Conservation (phyloP, 1,284 basidiomycete species). For the Athelia sp. region DNA sequence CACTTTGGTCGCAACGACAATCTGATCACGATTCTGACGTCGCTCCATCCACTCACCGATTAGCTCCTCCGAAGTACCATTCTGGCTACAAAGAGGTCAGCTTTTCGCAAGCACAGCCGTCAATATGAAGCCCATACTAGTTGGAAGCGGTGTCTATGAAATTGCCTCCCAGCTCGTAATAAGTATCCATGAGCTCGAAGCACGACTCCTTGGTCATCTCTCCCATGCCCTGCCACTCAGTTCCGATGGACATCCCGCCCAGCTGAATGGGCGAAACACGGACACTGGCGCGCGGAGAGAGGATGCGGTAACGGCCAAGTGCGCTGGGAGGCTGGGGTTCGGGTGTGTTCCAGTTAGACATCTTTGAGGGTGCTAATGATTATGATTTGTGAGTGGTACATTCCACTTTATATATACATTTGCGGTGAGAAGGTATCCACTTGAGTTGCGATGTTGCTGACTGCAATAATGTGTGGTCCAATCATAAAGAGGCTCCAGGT, state of each 20-base stretch:
- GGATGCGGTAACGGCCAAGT: slow-evolving; percentile 31
- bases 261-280: slow-evolving; percentile 37
- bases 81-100: slow-evolving; percentile 16
- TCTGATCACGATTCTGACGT: slow-evolving; percentile 29
- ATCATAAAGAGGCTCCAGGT: too few species aligned
- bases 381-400: too few species aligned
- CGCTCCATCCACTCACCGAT: slow-evolving; percentile 34
- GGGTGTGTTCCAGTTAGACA: too few species aligned
- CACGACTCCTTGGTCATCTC: slow-evolving; percentile 22
- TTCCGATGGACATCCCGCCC: slow-evolving; percentile 41
- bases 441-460: too few species aligned
- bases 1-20: slow-evolving; percentile 28
- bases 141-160: slow-evolving; percentile 29
- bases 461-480: too few species aligned
- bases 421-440: too few species aligned
- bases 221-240: slow-evolving; percentile 30
- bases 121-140: slow-evolving; percentile 23
- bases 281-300: slow-evolving; percentile 30
- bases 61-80: slow-evolving; percentile 28
- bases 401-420: too few species aligned
- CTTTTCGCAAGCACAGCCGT: not conserved
- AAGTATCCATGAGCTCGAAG: slow-evolving; percentile 28
- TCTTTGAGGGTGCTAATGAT: too few species aligned
- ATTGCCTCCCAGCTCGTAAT: slow-evolving; percentile 22
- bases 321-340: too few species aligned